Evolutionary conservation across 106 monocot species (phyloP).

Genomic region (Iris macrosiphon): DNA sequence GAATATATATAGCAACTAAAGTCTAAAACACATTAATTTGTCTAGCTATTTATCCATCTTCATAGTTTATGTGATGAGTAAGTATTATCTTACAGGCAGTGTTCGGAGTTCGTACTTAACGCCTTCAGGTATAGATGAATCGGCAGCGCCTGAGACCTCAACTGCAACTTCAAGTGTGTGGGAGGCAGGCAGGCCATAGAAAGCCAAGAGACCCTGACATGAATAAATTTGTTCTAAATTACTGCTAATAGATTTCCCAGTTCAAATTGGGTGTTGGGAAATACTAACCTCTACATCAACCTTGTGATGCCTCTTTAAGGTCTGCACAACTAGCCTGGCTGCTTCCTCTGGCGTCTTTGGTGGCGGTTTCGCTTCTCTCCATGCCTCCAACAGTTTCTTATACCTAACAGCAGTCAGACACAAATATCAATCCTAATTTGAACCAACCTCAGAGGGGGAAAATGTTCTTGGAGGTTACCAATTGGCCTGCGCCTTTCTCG

Average conservation of each 20-base stretch:
- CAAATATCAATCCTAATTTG: not conserved
- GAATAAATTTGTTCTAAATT: not conserved
- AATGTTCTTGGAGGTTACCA: constrained; percentile 35
- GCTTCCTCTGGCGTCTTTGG: constrained; percentile 73
- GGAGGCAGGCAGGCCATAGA: constrained; percentile 55
- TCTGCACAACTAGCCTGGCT: constrained; percentile 48
- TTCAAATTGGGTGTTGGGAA: not conserved
- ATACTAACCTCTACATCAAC: constrained; percentile 71
- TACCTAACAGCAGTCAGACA: constrained; percentile 35
- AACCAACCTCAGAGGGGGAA: not conserved
- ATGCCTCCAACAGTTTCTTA: constrained; percentile 57
- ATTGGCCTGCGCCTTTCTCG: constrained; percentile 82
- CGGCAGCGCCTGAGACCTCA: constrained; percentile 5
- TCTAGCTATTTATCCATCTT: too few species aligned
- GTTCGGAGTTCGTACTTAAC: constrained; percentile 63
- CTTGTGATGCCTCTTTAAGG: constrained; percentile 80
- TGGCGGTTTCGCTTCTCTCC: constrained; percentile 75
- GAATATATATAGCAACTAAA: too few species aligned
- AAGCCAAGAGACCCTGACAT: constrained; percentile 70
- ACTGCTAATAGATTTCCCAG: not conserved
- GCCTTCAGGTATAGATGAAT: constrained; percentile 1
- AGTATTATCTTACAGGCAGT: constrained; percentile 52
- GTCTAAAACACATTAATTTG: too few species aligned
- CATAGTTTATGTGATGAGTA: too few species aligned
- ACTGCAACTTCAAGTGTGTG: not conserved